Conservation (phyloP, 1,284 basidiomycete species). For the Microbotryum scabiosae region DNA sequence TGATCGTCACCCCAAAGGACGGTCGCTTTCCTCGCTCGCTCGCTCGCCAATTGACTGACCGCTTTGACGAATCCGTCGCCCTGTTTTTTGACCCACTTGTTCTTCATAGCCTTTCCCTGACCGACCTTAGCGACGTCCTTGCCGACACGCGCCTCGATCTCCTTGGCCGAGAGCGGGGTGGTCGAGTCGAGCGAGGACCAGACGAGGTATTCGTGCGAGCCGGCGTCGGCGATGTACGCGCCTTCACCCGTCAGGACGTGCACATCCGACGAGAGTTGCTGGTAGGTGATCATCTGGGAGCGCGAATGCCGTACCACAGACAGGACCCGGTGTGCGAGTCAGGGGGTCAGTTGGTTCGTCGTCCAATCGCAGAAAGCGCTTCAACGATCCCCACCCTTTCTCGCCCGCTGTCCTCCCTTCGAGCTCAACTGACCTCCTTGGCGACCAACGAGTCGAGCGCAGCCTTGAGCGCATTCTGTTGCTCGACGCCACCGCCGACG, state of each 20-base stretch:
- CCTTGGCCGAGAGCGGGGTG: constrained; percentile 21
- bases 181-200: constrained; percentile 58
- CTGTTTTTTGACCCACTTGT: constrained; percentile 91
- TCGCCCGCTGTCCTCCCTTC: background rate
- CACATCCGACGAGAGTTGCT: constrained; percentile 64
- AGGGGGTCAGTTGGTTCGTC: too few relatives aligned
- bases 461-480: constrained; percentile 70
- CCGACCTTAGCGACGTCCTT: constrained; percentile 78
- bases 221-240: constrained; percentile 61
- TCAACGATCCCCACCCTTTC: too few relatives aligned
- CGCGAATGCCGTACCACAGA: background rate
- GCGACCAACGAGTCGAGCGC: constrained; percentile 78
- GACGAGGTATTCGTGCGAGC: constrained; percentile 89
- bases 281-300: constrained; percentile 72
- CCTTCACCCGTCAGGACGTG: constrained; percentile 75
- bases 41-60: constrained; percentile 47
- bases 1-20: background rate
- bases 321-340: too few relatives aligned
- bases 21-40: too few relatives aligned
- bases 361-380: too few relatives aligned
- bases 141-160: constrained; percentile 50
- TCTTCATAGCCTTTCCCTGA: constrained; percentile 93
- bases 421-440: constrained; percentile 57
- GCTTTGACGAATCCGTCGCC: constrained; percentile 76
- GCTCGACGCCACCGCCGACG: constrained; percentile 19